phyloP scores from a whole-genome alignment of 2,329 filamentous ascomycete genomes.

The Fusarium falciforme region DNA sequence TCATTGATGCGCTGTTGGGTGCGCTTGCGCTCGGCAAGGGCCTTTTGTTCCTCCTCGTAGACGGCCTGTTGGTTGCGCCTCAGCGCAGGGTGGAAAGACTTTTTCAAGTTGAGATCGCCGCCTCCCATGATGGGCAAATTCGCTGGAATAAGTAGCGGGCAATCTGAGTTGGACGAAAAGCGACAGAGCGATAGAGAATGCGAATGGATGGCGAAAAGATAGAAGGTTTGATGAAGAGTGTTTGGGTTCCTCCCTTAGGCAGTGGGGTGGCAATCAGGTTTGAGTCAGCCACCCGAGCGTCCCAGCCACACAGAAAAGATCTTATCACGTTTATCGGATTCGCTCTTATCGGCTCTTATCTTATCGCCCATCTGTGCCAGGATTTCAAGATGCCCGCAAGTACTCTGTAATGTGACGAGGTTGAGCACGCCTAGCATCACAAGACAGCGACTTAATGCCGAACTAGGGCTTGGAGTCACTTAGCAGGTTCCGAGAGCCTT shows the following conservation, averaged over 20 bases:
- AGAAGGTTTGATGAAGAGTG: not conserved
- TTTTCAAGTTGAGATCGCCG: slow-evolving; percentile 94
- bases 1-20: slow-evolving; percentile 93
- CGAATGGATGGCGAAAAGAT: slow-evolving; percentile 5
- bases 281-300: slow-evolving; percentile 9
- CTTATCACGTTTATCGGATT: slow-evolving; percentile 21
- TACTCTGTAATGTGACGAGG: not conserved
- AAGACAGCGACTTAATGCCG: not conserved
- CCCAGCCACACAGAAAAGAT: slow-evolving; percentile 29
- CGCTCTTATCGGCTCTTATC: not conserved
- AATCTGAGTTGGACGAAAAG: slow-evolving; percentile 15
- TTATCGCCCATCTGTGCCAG: not conserved
- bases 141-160: not conserved
- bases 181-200: slow-evolving; percentile 1
- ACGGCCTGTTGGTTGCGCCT: slow-evolving; percentile 91
- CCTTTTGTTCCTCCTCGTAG: slow-evolving; percentile 91
- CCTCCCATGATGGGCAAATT: slow-evolving; percentile 77
- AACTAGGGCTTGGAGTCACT: not conserved
- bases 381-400: not conserved
- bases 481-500: not conserved
- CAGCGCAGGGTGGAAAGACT: slow-evolving; percentile 92
- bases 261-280: slow-evolving; percentile 35
- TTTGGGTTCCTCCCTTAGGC: not conserved
- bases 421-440: not conserved
- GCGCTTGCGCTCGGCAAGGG: slow-evolving; percentile 92